Evolutionary conservation across 495 filamentous ascomycete genomes (phyloP).

Genomic region (Daldinia decipiens): DNA sequence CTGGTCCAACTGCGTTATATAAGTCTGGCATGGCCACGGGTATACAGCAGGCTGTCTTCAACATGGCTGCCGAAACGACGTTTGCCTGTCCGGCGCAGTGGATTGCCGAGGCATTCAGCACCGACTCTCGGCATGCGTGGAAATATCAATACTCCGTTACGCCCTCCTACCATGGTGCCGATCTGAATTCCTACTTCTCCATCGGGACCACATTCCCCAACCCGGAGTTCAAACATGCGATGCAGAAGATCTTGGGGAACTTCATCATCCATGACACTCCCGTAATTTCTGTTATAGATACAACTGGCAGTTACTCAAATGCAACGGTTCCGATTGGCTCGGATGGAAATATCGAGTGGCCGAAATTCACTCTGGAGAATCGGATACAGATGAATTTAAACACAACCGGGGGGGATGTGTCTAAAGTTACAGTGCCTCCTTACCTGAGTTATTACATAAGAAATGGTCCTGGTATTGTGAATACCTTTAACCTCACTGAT

Average conservation of each 20-base stretch:
- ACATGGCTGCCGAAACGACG: conserved; percentile 69
- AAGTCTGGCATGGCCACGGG: conserved; percentile 40
- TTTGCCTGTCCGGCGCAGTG: conserved; percentile 72
- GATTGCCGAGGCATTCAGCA: conserved; percentile 67
- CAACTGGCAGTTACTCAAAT: conserved; percentile 53
- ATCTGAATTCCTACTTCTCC: conserved; percentile 63
- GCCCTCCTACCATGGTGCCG: conserved; percentile 65
- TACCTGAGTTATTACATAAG: conserved; percentile 50
- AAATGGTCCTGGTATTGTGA: conserved; percentile 54
- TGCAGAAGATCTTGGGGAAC: conserved; percentile 61
- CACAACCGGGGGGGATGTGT: conserved; percentile 60
- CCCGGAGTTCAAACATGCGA: conserved; percentile 47
- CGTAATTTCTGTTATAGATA: conserved; percentile 54
- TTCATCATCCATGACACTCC: conserved; percentile 64
- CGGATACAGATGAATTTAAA: conserved; percentile 64
- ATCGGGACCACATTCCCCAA: conserved; percentile 46
- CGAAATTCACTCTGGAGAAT: conserved; percentile 46
- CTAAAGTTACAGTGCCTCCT: conserved; percentile 34
- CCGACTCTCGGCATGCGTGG: conserved; percentile 52
- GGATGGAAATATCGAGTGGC: conserved; percentile 48
- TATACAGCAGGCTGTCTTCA: conserved; percentile 51
- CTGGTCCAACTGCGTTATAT: conserved; percentile 39
- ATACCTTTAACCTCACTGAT: conserved; percentile 60
- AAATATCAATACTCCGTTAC: conserved; percentile 72
- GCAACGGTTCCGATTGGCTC: conserved; percentile 40